Evolutionary conservation across 495 filamentous ascomycete species (phyloP), one percentile per base, ranked within the genome.

Genomic region (Aspergillus avenaceus): DNA sequence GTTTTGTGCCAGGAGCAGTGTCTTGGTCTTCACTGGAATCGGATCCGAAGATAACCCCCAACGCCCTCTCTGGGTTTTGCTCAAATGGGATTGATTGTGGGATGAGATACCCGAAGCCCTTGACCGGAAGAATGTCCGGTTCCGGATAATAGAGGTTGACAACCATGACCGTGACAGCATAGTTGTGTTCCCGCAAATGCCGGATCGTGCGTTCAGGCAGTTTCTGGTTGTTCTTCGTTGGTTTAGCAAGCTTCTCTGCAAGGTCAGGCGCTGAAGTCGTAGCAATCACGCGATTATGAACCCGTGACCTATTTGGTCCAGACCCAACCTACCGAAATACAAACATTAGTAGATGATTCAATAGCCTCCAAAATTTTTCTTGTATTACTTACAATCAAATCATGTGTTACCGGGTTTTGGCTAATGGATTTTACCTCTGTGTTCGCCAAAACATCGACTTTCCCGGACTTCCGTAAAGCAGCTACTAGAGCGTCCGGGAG

Each of bases 41-140:
- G 1, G 85, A 87, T 59, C 95, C 91, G 64, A 97, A 97, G 49
- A 97, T 84, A 29, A 97, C 91, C 37, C 93, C 93, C 23, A 99
- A 82, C 2, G 85, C 86, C 37, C 79, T 72, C 62, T 97, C 90
- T 2, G 90, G 87, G 63, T 97, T 98, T 53, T 87, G 72, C 5
- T 81, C 77, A 47, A 67, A 72, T 0, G 85, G 79, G 2, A 95
- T 73, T 21, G 84, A 80, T 48, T 79, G 79, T 1, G 88, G 87
- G 31, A 98, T 84, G 21, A 98, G 81, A 63, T 97, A 97, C 31
- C 93, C 93, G 61, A 97, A 95, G 32, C 95, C 93, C 27, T 70
- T 66, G 12, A 80, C 73, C 3, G 73, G 76, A 19, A 90, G 72
- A 26, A 95, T 67, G 18, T 81, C 56, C 2, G 84, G 80, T 19